Conservation (phyloP, 805 yeast genomes). For the Isabelozyma pseudorhagii region DNA sequence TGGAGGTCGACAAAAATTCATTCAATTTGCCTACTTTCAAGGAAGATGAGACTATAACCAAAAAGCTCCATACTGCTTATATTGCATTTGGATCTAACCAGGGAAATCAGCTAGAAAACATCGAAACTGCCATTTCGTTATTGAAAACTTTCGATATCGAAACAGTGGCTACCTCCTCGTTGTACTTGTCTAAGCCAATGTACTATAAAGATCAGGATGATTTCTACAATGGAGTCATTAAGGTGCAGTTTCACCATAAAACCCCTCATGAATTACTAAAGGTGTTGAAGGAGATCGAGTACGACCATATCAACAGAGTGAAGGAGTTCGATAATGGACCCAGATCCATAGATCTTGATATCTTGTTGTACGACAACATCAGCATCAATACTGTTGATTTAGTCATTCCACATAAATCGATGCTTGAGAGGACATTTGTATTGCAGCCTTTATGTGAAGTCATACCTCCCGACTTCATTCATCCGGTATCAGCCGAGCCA, state of each 20-base stretch:
- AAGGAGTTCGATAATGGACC: constrained; percentile 91
- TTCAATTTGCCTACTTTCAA: constrained; percentile 31
- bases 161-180: constrained; percentile 64
- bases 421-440: constrained; percentile 90
- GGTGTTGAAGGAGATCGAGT: constrained; percentile 73
- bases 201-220: constrained; percentile 75
- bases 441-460: constrained; percentile 85
- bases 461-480: constrained; percentile 59
- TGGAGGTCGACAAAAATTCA: not conserved
- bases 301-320: constrained; percentile 62
- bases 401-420: constrained; percentile 79
- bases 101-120: constrained; percentile 68
- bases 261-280: constrained; percentile 62
- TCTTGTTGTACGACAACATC: constrained; percentile 63
- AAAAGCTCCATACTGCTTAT: constrained; percentile 50
- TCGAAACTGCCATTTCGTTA: constrained; percentile 50
- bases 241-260: constrained; percentile 53
- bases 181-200: constrained; percentile 92
- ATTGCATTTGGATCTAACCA: constrained; percentile 88
- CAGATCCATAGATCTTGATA: constrained; percentile 85
- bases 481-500: constrained; percentile 88
- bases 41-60: constrained; percentile 8
- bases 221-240: constrained; percentile 81
- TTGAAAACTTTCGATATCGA: constrained; percentile 39
- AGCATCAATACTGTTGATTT: constrained; percentile 57